Base-by-base conservation (phyloP, 139 green algal genomes). In the Ettlia oleoabundans region DNA sequence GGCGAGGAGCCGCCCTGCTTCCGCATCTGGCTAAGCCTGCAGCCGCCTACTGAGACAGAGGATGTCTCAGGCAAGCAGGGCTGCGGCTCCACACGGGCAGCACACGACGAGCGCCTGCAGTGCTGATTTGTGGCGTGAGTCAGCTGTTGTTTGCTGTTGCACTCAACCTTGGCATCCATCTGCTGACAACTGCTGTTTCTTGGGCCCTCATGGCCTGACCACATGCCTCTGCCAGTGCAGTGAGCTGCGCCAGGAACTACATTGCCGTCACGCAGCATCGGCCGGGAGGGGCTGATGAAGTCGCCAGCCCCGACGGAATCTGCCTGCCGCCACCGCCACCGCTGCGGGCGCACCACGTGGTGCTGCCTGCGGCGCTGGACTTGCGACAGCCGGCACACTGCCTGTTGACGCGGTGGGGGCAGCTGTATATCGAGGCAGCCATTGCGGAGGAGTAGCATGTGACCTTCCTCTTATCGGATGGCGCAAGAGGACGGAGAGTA, bases 321-420 rank as follows among this genome's bases (percentile, higher is more conserved):
- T 72, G 65, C 65, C 65, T 72, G 65, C 65, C 65, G 13, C 65
- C 65, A 35, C 65, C 65, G 65, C 33, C 65, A 19, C 65, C 65
- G 21, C 37, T 32, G 7, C 65, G 37, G 19, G 33, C 21, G 19
- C 65, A 72, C 65, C 65, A 72, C 65, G 32, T 72, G 9, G 65
- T 72, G 35, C 35, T 72, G 35, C 65, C 65, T 28, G 65, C 28
- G 65, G 15, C 65, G 35, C 65, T 72, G 33, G 65, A 72, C 35
- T 10, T 72, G 33, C 18, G 13, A 1, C 32, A 72, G 35, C 65
- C 33, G 4, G 4, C 32, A 15, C 32, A 26, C 30, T 52, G 65
- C 65, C 28, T 72, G 33, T 33, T 72, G 28, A 51, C 65, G 6
- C 65, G 33, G 9, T 18, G 65, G 9, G 65, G 65, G 28, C 33